Evolutionary conservation across 2,329 filamentous ascomycete genomes (phyloP), one percentile per base, ranked within the genome.

Genomic region (Stagonosporopsis vannaccii): DNA sequence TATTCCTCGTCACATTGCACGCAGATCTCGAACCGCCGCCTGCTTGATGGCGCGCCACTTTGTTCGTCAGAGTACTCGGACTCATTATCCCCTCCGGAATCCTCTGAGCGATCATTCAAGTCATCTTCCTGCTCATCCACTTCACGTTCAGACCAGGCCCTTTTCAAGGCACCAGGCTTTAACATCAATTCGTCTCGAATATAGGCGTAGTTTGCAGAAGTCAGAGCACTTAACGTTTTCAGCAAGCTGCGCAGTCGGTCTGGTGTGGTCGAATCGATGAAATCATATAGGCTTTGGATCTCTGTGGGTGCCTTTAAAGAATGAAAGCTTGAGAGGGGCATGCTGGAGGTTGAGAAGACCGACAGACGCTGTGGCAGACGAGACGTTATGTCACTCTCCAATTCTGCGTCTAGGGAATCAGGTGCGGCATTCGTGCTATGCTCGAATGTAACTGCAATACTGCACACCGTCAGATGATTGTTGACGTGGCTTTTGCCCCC

Each of bases 1-100:
- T 63, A 69, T 49, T 68, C 59, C 47, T 68, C 20, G 6, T 66
- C 46, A 49, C 65, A 71, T 32, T 68, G 60, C n/a, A 45, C 25
- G 25, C 66, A 70, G 13, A 59, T 58, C 25, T 60, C 58, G n/a
- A 55, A 65, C 3, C 52, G 58, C 15, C 55, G 51, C 39, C 56
- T 58, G 20, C 35, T 43, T 26, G 26, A 33, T 41, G 46, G 43
- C 25, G 43, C 33, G 37, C 41, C 32, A 8, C 3, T 17, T 8
- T 45, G 25, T 19, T 55, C 41, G 15, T 55, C 56, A 17, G 56
- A 59, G 22, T 56, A 37, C 15, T 56, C 56, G 4, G 51, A 59
- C 19, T 52, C 50, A 15, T 3, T 4, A 4, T 33, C 25, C 2
- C 6, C 12, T 28, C 41, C 42, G 5, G 37, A 33, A 20, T 42